phyloP scores from a whole-genome alignment of 371 early-diverging fungal genomes.

The Cladochytrium tenue region DNA sequence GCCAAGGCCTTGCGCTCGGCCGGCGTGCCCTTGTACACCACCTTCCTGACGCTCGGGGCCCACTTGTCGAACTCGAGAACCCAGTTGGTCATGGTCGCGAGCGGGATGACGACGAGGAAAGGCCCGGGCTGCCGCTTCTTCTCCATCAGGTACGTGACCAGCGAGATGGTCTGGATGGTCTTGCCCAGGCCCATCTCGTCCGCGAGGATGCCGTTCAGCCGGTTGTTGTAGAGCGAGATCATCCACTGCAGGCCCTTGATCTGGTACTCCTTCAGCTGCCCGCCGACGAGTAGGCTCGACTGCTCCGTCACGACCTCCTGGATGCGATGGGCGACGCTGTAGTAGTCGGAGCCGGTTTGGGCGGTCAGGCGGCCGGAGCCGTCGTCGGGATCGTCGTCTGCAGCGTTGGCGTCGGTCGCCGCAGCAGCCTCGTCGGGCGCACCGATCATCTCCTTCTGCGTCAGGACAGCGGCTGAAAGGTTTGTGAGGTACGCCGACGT shows the following conservation, averaged over 20 bases:
- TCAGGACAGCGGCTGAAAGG: constrained; percentile 75
- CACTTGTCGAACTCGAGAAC: constrained; percentile 95
- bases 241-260: constrained; percentile 98
- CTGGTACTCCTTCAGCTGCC: constrained; percentile 95
- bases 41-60: constrained; percentile 88
- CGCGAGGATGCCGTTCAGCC: constrained; percentile 96
- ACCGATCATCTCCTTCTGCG: constrained; percentile 56
- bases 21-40: constrained; percentile 90
- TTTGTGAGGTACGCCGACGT: constrained; percentile 82
- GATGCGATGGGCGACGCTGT: constrained; percentile 80
- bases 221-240: constrained; percentile 94
- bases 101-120: constrained; percentile 89
- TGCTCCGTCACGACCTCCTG: constrained; percentile 75
- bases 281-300: constrained; percentile 80
- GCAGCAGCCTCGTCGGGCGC: constrained; percentile 21
- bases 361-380: no score
- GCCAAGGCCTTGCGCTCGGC: constrained; percentile 71
- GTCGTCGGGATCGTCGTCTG: constrained; percentile 53
- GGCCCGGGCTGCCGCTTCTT: constrained; percentile 89
- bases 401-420: constrained; percentile 46
- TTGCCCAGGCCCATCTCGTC: constrained; percentile 92
- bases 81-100: constrained; percentile 98
- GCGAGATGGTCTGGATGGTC: constrained; percentile 95
- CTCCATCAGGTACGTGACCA: constrained; percentile 92
- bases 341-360: constrained; percentile 66